Evolutionary conservation across 306 rosid species (phyloP).

Genomic region (Lathyrus oleraceus): DNA sequence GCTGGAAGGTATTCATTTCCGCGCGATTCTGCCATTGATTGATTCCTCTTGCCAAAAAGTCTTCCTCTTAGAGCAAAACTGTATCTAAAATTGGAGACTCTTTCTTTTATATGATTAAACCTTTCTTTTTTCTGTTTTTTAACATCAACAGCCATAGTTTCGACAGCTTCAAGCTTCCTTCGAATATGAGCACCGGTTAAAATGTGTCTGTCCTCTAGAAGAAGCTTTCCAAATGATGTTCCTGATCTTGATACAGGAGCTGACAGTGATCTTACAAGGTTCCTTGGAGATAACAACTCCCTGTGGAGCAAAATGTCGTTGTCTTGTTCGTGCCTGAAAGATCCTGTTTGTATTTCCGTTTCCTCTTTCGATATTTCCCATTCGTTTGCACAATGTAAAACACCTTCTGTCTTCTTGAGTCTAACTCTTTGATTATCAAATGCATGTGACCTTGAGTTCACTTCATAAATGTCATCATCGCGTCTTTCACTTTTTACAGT

Average conservation of each 20-base stretch:
- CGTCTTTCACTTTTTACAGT: slow-evolving; percentile 52
- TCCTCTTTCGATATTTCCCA: slow-evolving; percentile 57
- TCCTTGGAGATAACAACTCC: slow-evolving; percentile 75
- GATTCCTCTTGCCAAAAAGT: slow-evolving; percentile 75
- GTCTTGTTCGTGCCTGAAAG: slow-evolving; percentile 74
- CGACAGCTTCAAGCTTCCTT: slow-evolving; percentile 88
- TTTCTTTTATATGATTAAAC: slow-evolving; percentile 78
- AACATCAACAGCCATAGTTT: slow-evolving; percentile 45
- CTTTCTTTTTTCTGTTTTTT: slow-evolving; percentile 71
- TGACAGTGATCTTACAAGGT: slow-evolving; percentile 85
- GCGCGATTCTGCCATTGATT: slow-evolving; percentile 57
- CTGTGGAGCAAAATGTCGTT: slow-evolving; percentile 49
- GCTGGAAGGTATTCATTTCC: slow-evolving; percentile 43
- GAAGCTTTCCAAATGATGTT: slow-evolving; percentile 97
- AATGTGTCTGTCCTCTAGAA: slow-evolving; percentile 88
- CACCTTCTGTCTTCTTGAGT: slow-evolving; percentile 40
- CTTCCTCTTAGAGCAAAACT: slow-evolving; percentile 71
- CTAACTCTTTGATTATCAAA: slow-evolving; percentile 49
- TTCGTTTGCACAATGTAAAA: slow-evolving; percentile 37
- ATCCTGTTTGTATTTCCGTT: slow-evolving; percentile 62
- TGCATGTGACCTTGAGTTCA: slow-evolving; percentile 49
- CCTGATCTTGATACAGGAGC: slow-evolving; percentile 95
- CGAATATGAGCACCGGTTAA: slow-evolving; percentile 86
- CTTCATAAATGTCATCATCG: slow-evolving; percentile 32
- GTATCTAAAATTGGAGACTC: slow-evolving; percentile 75